These are phyloP conservation scores for Geosmithia putterillii DNA, from an alignment of 2,329 filamentous ascomycete species.

Conservation along the genomic window DNA sequence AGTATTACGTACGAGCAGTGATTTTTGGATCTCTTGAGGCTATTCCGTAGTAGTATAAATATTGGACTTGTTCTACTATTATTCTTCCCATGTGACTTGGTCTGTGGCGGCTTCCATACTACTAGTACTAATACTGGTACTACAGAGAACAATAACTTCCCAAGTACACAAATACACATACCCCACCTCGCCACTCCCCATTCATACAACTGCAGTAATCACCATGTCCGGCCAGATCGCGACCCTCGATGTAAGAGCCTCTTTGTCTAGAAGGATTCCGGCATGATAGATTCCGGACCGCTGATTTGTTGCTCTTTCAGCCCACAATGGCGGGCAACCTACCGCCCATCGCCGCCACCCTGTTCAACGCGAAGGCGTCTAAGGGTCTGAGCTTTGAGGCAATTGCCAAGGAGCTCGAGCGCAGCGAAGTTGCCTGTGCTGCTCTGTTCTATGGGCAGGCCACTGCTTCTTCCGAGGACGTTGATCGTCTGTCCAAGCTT, in stretches of 20 bases:
- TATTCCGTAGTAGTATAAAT: not conserved
- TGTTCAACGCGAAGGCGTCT: conserved; percentile 60
- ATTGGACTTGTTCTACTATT: not conserved
- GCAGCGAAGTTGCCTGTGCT: conserved; percentile 73
- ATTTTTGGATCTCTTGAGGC: not conserved
- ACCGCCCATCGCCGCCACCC: conserved; percentile 55
- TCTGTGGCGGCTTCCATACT: too few relatives aligned
- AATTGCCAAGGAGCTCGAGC: conserved; percentile 61
- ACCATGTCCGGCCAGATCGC: conserved; percentile 8
- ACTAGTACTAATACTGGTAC: not conserved
- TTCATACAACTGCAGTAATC: not conserved
- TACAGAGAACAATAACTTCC: not conserved
- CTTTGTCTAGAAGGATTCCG: not conserved
- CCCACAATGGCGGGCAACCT: conserved; percentile 55
- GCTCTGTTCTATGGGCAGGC: conserved; percentile 88
- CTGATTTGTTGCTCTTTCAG: conserved; percentile 22
- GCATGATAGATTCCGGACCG: not conserved
- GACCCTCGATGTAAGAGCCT: conserved; percentile 23
- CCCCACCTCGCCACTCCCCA: not conserved
- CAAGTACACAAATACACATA: not conserved
- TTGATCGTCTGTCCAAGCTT: conserved; percentile 50
- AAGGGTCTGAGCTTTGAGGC: conserved; percentile 68
- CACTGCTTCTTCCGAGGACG: conserved; percentile 57
- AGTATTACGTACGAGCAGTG: not conserved
- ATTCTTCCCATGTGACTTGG: too few relatives aligned